Conservation (phyloP, 768 basidiomycete genomes). For the Boletus eberwhitei region DNA sequence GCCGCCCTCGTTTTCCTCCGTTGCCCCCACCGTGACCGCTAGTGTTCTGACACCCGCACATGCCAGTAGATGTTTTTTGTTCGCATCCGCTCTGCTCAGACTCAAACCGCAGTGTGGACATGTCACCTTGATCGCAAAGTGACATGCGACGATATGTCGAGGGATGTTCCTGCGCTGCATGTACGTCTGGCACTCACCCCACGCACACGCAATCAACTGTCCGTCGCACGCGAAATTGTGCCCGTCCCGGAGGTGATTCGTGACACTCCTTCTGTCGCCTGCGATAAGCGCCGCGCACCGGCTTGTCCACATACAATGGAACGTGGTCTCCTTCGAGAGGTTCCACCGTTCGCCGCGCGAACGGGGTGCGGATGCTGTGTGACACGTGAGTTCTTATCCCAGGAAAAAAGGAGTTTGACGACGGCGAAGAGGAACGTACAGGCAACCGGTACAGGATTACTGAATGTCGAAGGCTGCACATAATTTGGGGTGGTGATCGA, state of each 20-base stretch:
- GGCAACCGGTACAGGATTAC: constrained; percentile 2
- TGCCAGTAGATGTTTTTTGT: constrained; percentile 17
- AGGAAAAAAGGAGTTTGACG: too few relatives aligned
- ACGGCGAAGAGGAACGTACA: constrained; percentile 10
- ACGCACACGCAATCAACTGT: constrained; percentile 10
- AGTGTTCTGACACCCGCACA: constrained; percentile 4
- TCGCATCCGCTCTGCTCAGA: constrained; percentile 24
- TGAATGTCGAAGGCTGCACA: not conserved
- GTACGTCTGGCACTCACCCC: constrained; percentile 9
- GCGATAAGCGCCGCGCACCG: constrained; percentile 13
- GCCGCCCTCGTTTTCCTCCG: not conserved
- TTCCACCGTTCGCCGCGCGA: constrained; percentile 7
- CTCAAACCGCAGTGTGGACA: constrained; percentile 15
- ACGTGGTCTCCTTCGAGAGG: constrained; percentile 3
- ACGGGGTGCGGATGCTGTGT: constrained; percentile 7
- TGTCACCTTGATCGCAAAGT: constrained; percentile 22
- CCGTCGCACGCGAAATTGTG: constrained; percentile 23
- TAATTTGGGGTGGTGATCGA: not conserved
- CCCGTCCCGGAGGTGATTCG: constrained; percentile 18
- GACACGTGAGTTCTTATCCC: constrained; percentile 2
- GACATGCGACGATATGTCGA: constrained; percentile 24
- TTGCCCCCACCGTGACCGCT: not conserved
- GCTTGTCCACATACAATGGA: constrained; percentile 20
- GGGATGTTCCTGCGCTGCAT: constrained; percentile 29
- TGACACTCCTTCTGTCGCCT: constrained; percentile 19